Conservation (phyloP, 495 filamentous ascomycete species). For the Daldinia caldariorum region DNA sequence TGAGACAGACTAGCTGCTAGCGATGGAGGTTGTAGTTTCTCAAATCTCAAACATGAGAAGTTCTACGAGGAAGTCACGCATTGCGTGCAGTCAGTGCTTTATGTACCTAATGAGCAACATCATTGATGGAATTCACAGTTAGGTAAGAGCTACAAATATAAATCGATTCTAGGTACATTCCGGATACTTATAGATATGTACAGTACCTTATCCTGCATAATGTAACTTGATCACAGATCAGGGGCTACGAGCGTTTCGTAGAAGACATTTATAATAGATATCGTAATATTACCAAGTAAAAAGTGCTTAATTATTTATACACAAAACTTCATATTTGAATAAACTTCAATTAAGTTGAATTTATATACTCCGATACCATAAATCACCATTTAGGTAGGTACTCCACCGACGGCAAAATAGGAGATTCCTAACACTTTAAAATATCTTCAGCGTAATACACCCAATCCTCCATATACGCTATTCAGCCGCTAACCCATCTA, state of each 20-base stretch:
- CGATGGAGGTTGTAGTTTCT: not conserved
- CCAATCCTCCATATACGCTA: not conserved
- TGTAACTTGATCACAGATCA: not conserved
- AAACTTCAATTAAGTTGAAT: not conserved
- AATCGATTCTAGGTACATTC: not conserved
- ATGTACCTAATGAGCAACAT: not conserved
- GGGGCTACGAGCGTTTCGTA: not conserved
- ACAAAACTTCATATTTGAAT: not conserved
- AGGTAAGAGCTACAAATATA: not conserved
- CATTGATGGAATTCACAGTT: not conserved
- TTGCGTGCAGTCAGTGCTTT: too few species aligned
- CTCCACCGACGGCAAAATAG: not conserved
- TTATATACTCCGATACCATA: not conserved
- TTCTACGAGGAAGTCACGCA: not conserved
- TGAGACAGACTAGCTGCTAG: not conserved
- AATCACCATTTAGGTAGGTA: not conserved
- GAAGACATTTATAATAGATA: not conserved
- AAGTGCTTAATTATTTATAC: not conserved
- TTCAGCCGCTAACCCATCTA: conserved; percentile 16
- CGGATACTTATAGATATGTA: too few species aligned
- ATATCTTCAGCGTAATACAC: not conserved
- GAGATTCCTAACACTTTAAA: not conserved
- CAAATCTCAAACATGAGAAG: not conserved
- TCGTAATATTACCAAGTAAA: not conserved
- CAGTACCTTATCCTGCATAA: too few species aligned